These are phyloP conservation scores for Fusarium sp. DNA, from an alignment of 2,329 filamentous ascomycete species.

Conservation along the genomic window DNA sequence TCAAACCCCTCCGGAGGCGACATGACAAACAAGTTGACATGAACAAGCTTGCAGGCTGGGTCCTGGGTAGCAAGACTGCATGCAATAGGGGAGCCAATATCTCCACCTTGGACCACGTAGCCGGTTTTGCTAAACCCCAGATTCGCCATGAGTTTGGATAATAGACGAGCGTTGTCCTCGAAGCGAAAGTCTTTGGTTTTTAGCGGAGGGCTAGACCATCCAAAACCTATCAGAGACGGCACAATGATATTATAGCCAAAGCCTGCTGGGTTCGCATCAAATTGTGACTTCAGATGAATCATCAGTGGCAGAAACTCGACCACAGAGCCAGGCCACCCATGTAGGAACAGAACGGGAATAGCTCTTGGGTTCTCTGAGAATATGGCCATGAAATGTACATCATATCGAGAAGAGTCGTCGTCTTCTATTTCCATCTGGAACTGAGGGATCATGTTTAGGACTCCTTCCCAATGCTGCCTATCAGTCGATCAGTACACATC, in stretches of 20 bases:
- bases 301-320: not conserved
- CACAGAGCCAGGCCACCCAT: not conserved
- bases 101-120: not conserved
- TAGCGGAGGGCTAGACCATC: not conserved
- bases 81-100: not conserved
- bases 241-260: not conserved
- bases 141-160: not conserved
- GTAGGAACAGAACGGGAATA: not conserved
- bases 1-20: not conserved
- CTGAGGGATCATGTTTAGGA: not conserved
- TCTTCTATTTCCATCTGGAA: not conserved
- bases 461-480: not conserved
- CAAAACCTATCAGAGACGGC: not conserved
- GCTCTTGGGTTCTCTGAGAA: not conserved
- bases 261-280: not conserved
- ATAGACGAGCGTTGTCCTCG: not conserved
- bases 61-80: not conserved
- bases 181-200: not conserved
- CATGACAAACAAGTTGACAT: not conserved
- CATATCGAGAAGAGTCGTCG: not conserved
- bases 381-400: not conserved
- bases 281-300: not conserved
- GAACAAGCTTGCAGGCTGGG: not conserved
- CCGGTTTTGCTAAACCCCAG: not conserved
- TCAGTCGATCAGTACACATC: not conserved